These are phyloP conservation scores for Parietaria judaica DNA, from an alignment of 306 rosid species.

Conservation along the genomic window DNA sequence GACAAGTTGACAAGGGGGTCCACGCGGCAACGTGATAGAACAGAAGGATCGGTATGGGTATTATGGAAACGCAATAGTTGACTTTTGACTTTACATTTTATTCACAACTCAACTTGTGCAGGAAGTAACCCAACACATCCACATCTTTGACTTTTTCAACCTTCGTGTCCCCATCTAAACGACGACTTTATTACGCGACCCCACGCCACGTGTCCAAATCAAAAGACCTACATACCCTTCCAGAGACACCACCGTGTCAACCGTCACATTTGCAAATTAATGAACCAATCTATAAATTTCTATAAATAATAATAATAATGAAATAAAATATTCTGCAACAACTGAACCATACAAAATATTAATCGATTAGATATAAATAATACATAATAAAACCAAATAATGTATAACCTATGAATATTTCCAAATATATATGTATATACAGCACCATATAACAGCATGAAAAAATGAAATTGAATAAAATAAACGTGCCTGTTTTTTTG, in stretches of 20 bases:
- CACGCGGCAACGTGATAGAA: not conserved
- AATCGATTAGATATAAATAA: too few species aligned
- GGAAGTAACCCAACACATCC: slow-evolving; percentile 26
- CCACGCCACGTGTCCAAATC: not conserved
- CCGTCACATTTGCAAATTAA: not conserved
- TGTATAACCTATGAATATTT: too few species aligned
- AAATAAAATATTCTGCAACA: not conserved
- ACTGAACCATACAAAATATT: not conserved
- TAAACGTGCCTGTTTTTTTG: slow-evolving; percentile 12
- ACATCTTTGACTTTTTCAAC: slow-evolving; percentile 34
- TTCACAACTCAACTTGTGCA: slow-evolving; percentile 5
- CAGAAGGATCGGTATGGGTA: not conserved
- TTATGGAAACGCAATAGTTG: not conserved
- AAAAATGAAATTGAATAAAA: slow-evolving; percentile 18
- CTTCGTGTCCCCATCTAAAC: not conserved
- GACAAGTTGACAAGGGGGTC: too few species aligned
- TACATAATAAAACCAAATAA: not conserved
- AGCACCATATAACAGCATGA: too few species aligned
- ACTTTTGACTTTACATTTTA: slow-evolving; percentile 19
- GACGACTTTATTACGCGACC: not conserved
- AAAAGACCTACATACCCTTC: not conserved
- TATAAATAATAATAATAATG: too few species aligned
- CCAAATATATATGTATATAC: too few species aligned
- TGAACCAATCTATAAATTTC: not conserved
- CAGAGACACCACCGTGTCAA: not conserved